phyloP scores from a whole-genome alignment of 1,139 yeast species.

The Blastobotrys illinoisensis region DNA sequence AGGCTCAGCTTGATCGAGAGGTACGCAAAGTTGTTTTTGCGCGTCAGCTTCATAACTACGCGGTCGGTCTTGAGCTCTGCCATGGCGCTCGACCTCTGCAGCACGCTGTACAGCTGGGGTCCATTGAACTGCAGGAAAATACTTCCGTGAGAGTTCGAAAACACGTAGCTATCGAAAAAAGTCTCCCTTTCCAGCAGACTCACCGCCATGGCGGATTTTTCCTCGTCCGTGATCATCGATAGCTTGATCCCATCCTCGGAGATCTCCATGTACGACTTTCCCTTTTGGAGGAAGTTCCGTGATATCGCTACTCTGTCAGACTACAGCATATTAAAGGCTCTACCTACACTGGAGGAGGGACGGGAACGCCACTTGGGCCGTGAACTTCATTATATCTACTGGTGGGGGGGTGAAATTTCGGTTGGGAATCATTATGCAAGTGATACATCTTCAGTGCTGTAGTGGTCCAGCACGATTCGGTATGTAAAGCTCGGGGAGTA shows the following conservation, averaged over 20 bases:
- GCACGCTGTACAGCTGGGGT: constrained; percentile 26
- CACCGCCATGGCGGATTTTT: neutral
- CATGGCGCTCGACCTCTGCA: constrained; percentile 14
- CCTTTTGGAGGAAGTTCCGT: neutral
- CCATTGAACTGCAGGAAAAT: constrained; percentile 1
- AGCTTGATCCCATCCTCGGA: neutral
- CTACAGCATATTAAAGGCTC: too few species aligned
- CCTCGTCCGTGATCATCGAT: neutral
- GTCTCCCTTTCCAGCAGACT: neutral
- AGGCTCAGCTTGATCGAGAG: neutral
- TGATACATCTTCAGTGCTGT: constrained; percentile 63
- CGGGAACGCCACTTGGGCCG: neutral
- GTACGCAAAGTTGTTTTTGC: neutral
- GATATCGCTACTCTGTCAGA: neutral
- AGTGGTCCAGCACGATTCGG: constrained; percentile 91
- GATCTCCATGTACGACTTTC: neutral
- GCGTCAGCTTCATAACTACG: neutral
- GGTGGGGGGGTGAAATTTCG: neutral
- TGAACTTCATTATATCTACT: neutral
- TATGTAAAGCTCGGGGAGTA: constrained; percentile 94
- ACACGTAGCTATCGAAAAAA: neutral
- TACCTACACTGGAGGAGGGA: neutral
- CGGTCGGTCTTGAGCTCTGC: neutral
- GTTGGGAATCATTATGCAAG: constrained; percentile 2
- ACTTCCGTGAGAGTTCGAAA: neutral